Base-by-base conservation (phyloP, 2,329 filamentous ascomycete genomes). In the Hypocreales sp. region DNA sequence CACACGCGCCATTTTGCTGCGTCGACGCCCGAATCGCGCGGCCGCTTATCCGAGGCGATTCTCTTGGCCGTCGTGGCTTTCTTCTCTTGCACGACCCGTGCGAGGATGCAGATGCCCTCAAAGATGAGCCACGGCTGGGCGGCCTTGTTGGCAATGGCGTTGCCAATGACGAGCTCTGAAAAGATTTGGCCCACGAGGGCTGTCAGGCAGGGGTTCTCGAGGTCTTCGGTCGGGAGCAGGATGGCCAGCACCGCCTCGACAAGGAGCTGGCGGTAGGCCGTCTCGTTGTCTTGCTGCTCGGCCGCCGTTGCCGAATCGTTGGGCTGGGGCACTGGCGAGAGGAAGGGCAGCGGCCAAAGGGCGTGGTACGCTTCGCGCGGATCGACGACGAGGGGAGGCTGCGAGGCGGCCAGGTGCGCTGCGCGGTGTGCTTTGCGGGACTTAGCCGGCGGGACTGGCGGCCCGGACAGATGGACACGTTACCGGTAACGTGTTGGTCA, bases 111-210 rank as follows among this genome's bases (percentile, higher is more conserved):
- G 34, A 92, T 67, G 31, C 72, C 67, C 48, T 92, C 84, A 71
- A 79, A 93, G 38, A 95, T 53, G 44, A 94, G 67, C 81, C 82
- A 92, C 15, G 81, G 80, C 53, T 95, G 77, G 39, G 79, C 83
- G 22, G 79, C 65, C 48, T 79, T 92, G 42, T 77, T 79, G 41
- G 75, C 73, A 41, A 94, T 63, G 31, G 79, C 67, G 40, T 82
- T 84, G 35, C 82, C 82, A 37, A 98, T 63, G 35, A 95, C 81
- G 48, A 92, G 73, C 52, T 94, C 84, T 6, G 84, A 81, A 35
- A 95, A 64, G 37, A 95, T 79, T 53, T 94, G 83, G 29, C 75
- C 73, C 35, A 94, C 78, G 35, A 98, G 61, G 20, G 81, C 68
- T 31, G 80, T 78, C 42, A 95, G 61, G 48, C 82, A 92, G 29